These are phyloP conservation scores for Hymenoscyphus albidus DNA, from an alignment of 2,329 filamentous ascomycete species.

Conservation along the genomic window DNA sequence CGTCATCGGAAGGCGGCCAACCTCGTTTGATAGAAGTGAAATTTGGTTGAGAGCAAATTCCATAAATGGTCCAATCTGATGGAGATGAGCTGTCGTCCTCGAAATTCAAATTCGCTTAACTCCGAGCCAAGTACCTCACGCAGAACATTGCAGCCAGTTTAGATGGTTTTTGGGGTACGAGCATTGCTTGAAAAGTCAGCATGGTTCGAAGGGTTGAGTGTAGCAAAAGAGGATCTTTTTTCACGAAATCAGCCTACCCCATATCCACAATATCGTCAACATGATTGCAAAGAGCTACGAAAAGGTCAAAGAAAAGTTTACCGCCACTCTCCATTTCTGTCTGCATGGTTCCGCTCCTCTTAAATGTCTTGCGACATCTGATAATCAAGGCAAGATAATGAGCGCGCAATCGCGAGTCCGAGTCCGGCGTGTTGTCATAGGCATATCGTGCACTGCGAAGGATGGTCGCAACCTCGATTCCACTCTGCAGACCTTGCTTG, in stretches of 20 bases:
- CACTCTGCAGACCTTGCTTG: slow-evolving; percentile 89
- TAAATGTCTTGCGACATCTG: slow-evolving; percentile 81
- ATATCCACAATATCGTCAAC: slow-evolving; percentile 65
- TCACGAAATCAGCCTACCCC: slow-evolving; percentile 43
- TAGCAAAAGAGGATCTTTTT: background rate
- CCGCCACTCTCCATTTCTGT: slow-evolving; percentile 88
- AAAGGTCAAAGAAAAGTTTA: slow-evolving; percentile 87
- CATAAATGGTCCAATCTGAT: slow-evolving; percentile 38
- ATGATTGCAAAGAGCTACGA: slow-evolving; percentile 89
- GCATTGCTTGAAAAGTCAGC: slow-evolving; percentile 40
- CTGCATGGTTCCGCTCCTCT: slow-evolving; percentile 92
- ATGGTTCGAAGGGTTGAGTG: background rate
- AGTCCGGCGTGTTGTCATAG: slow-evolving; percentile 84
- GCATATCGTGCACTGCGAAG: slow-evolving; percentile 83
- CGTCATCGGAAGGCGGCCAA: slow-evolving; percentile 45
- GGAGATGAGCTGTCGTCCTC: slow-evolving; percentile 35
- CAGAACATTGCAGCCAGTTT: slow-evolving; percentile 33
- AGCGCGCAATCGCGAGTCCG: slow-evolving; percentile 82
- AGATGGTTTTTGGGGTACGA: slow-evolving; percentile 52
- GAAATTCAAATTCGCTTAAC: slow-evolving; percentile 33
- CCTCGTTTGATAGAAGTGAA: slow-evolving; percentile 41
- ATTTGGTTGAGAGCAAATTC: slow-evolving; percentile 31
- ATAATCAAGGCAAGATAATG: slow-evolving; percentile 94
- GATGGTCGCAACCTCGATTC: slow-evolving; percentile 87
- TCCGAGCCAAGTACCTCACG: slow-evolving; percentile 32